Conservation (phyloP, 371 early-diverging fungal species). For the Lichtheimia hyalospora region DNA sequence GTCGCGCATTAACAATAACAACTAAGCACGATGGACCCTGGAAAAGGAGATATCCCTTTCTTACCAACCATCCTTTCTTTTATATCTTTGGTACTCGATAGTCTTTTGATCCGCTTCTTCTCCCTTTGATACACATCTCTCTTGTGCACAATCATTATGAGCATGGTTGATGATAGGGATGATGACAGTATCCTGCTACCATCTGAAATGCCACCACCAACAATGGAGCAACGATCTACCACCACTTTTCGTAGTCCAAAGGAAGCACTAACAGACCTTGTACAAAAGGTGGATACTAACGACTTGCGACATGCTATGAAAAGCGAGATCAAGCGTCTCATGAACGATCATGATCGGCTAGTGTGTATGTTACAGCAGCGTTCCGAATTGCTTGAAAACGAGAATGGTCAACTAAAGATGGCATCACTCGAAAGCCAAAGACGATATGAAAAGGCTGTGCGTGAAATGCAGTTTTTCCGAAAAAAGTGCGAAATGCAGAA, state of each 20-base stretch:
- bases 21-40: too few species aligned
- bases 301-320: constrained; percentile 18
- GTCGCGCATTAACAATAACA: too few species aligned
- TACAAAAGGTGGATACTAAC: constrained; percentile 20
- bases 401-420: constrained; percentile 25
- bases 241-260: not conserved
- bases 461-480: constrained; percentile 49
- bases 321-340: constrained; percentile 20
- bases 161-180: too few species aligned
- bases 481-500: constrained; percentile 33
- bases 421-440: constrained; percentile 27
- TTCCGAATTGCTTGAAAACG: constrained; percentile 20
- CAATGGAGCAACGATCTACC: too few species aligned
- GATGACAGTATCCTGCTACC: too few species aligned
- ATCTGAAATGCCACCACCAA: too few species aligned
- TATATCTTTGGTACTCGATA: too few species aligned
- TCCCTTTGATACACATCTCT: too few species aligned
- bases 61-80: too few species aligned
- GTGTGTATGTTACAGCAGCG: constrained; percentile 27
- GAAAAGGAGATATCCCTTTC: too few species aligned
- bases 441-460: constrained; percentile 49
- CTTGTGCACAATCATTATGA: too few species aligned
- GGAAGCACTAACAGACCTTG: constrained; percentile 15
- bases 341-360: constrained; percentile 29
- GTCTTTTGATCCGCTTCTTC: too few species aligned